Percentiles rank a stretch among this genome's conserved stretches.
phyloP scores from a whole-genome alignment of 176 grass and related monocot genomes.

The Zoysia japonica region DNA sequence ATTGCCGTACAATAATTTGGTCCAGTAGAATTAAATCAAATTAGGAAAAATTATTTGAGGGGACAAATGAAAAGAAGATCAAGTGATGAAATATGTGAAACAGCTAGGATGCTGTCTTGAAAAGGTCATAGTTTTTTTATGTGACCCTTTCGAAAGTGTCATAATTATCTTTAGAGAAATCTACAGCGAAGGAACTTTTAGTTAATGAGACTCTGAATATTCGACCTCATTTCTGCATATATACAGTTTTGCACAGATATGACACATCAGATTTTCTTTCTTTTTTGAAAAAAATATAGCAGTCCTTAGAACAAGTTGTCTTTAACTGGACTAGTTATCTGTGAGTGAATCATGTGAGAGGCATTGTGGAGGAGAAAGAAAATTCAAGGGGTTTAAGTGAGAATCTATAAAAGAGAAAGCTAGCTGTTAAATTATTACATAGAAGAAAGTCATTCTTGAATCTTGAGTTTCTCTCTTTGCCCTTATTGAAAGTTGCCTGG shows the following conservation, averaged over 20 bases:
- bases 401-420: neutral
- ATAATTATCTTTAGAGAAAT: slow-evolving; percentile 8
- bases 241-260: neutral
- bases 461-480: too few relatives aligned
- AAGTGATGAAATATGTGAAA: neutral
- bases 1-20: slow-evolving; percentile 1
- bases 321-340: neutral
- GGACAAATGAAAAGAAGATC: neutral
- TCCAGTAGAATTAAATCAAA: neutral
- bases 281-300: neutral
- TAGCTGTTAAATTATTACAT: slow-evolving; percentile 8
- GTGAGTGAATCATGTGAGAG: neutral
- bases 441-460: neutral
- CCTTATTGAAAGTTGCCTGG: too few relatives aligned
- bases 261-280: neutral
- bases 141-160: too few relatives aligned
- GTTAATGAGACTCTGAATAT: neutral
- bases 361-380: neutral
- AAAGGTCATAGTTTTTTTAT: neutral
- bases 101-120: neutral
- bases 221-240: neutral
- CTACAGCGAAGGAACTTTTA: slow-evolving; percentile 3
- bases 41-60: neutral
- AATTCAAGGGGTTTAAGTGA: neutral
- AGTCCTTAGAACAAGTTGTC: neutral